Percentiles rank a stretch among this genome's conserved stretches.
Conservation (phyloP, 2,329 filamentous ascomycete species). For the Podosphaera aphanis region DNA sequence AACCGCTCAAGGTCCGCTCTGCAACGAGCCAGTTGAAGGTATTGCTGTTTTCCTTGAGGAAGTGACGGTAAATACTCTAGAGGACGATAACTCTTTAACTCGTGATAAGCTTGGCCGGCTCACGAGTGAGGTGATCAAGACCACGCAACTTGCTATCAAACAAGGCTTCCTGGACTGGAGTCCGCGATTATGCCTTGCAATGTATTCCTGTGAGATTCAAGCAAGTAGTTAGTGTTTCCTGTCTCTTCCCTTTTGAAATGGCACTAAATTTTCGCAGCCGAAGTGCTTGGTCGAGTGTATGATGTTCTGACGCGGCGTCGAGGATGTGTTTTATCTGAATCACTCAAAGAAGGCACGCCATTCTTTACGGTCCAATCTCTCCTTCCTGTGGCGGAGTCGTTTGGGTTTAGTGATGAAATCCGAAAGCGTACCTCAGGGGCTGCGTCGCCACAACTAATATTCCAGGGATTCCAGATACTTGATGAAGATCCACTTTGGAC, state of each 20-base stretch:
- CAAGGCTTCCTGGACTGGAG: slow-evolving; percentile 88
- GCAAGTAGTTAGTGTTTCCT: slow-evolving; percentile 44
- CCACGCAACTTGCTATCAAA: slow-evolving; percentile 61
- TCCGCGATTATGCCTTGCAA: slow-evolving; percentile 79
- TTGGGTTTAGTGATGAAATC: slow-evolving; percentile 92
- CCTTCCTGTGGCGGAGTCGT: slow-evolving; percentile 80
- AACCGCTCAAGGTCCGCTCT: slow-evolving; percentile 70
- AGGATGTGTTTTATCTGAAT: slow-evolving; percentile 70
- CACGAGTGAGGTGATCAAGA: slow-evolving; percentile 82
- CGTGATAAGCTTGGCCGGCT: slow-evolving; percentile 51
- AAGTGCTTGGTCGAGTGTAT: slow-evolving; percentile 88
- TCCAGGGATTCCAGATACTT: slow-evolving; percentile 75
- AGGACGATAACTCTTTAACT: slow-evolving; percentile 28
- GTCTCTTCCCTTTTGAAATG: slow-evolving; percentile 17
- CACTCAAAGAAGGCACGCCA: slow-evolving; percentile 81
- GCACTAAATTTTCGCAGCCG: slow-evolving; percentile 21
- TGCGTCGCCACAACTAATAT: slow-evolving; percentile 79
- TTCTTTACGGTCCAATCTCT: slow-evolving; percentile 86
- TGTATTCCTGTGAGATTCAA: slow-evolving; percentile 97
- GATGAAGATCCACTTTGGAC: slow-evolving; percentile 98
- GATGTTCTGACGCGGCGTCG: slow-evolving; percentile 88
- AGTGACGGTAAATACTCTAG: slow-evolving; percentile 33
- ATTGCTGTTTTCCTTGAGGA: slow-evolving; percentile 79
- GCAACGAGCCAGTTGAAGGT: slow-evolving; percentile 80
- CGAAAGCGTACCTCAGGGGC: slow-evolving; percentile 78